Percentiles rank a stretch among this genome's conserved stretches.
These are phyloP conservation scores for Sorghum bicolor DNA, from an alignment of 176 grass and related monocot species.

Conservation along the genomic window DNA sequence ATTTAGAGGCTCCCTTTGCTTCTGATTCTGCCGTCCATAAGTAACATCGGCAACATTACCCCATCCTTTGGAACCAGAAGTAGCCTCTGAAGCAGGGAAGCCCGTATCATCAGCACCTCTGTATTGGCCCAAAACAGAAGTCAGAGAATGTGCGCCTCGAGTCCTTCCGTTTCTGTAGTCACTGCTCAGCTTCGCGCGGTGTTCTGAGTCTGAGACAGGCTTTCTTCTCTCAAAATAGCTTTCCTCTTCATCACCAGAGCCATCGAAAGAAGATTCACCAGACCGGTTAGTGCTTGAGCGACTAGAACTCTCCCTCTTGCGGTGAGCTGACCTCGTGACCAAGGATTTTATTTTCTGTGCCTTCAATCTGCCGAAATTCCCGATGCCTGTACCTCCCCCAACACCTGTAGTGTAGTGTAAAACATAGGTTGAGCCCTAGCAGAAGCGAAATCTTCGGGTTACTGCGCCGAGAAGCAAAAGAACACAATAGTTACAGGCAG, in stretches of 20 bases:
- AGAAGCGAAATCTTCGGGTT: neutral
- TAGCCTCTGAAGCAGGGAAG: neutral
- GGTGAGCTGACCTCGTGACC: conserved; percentile 38
- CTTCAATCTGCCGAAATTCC: conserved; percentile 68
- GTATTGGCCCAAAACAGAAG: conserved; percentile 26
- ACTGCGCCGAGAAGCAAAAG: neutral
- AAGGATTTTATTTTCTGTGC: conserved; percentile 58
- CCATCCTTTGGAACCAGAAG: conserved; percentile 50
- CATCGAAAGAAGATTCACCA: neutral
- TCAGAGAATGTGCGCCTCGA: conserved; percentile 25
- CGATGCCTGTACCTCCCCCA: neutral
- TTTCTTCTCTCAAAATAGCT: conserved; percentile 15
- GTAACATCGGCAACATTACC: conserved; percentile 33
- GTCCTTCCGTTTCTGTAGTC: conserved; percentile 15
- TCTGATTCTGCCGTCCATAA: conserved; percentile 14
- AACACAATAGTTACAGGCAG: neutral
- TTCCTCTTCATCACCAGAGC: conserved; percentile 15
- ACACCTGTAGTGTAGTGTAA: conserved; percentile 38
- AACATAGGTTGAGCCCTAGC: conserved; percentile 6
- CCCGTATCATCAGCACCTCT: conserved; percentile 1
- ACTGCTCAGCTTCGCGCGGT: neutral
- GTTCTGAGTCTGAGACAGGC: neutral
- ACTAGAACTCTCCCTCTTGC: conserved; percentile 27
- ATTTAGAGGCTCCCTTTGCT: conserved; percentile 28
- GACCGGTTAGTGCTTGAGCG: neutral